A percentile compares a stretch with the other conserved stretches of the same genome.
Evolutionary conservation across 2,329 filamentous ascomycete genomes (phyloP).

Genomic region (Emmonsiellopsis sp.): DNA sequence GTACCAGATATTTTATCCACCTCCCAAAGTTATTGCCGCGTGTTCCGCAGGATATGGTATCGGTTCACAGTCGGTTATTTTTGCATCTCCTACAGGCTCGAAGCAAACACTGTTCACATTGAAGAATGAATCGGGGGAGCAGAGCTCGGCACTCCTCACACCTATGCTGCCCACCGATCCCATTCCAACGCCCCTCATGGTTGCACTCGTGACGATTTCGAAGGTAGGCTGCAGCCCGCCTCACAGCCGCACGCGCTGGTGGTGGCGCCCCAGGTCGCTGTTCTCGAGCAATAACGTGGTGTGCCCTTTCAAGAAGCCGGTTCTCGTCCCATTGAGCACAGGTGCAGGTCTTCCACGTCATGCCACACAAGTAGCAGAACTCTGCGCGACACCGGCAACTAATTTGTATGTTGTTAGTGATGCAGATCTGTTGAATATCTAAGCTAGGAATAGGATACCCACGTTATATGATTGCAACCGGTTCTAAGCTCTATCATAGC

Average conservation of each 20-base stretch:
- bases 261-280: background rate
- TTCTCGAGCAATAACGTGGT: background rate
- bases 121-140: background rate
- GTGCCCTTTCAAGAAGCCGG: background rate
- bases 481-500: background rate
- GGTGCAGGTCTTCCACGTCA: background rate
- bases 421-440: background rate
- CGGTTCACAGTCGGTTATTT: background rate
- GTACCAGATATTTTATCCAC: no score
- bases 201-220: background rate
- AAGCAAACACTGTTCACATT: background rate
- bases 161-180: background rate
- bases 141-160: background rate
- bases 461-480: background rate
- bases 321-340: background rate
- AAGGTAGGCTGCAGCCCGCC: background rate
- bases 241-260: background rate
- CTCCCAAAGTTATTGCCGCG: no score
- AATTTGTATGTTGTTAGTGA: background rate
- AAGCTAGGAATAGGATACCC: background rate
- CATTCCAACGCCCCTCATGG: background rate
- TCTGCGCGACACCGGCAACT: background rate
- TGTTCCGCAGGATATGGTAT: no score
- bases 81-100: background rate
- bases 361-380: background rate